Base-by-base conservation (phyloP, 257 asterid species). In the Petunia secreta region DNA sequence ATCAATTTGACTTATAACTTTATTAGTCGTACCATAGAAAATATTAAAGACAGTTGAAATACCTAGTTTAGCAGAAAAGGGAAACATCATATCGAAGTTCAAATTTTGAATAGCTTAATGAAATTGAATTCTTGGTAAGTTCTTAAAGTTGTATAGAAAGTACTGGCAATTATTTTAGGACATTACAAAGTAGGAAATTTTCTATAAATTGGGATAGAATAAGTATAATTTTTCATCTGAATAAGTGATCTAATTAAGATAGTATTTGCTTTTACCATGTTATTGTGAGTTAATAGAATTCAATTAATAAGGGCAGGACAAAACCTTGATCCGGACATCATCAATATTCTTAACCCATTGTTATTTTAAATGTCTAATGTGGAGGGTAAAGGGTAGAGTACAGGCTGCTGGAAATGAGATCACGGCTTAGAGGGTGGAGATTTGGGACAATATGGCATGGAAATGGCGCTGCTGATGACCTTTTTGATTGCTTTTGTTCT, bases 241-340 rank as follows among this genome's bases (percentile, higher is more conserved):
- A 68, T 44, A 16, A 46, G 9, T 73, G 34, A 37, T 25, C 43
- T 71, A 48, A 71, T 71, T 50, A 50, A 50, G 75, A 67, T 43
- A 41, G 8, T 40, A 48, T 48, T 50, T 50, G 7, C 62, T 71
- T 50, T 50, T 71, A 34, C 77, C 34, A 34, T 71, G 48, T 71
- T 44, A 48, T 71, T 3, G 55, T 71, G 77, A 71, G 46, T 60
- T 71, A 71, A 71, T 71, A 39, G 43, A 48, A 5, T 46, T 69
- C 44, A 71, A 11, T 25, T 34, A 13, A 10, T 46, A 44, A 71
- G 34, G 77, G 77, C 48, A 55, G 39, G 75, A 39, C 48, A 3
- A 44, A 71, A 71, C 2, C 34, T 71, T 69, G 59, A 46, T 46
- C n/a, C 9, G 2, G 5, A 46, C 77, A 46, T 69, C 16, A 46